Evolutionary conservation across 2,329 filamentous ascomycete genomes (phyloP).

Genomic region (Hypoxylon sp.): DNA sequence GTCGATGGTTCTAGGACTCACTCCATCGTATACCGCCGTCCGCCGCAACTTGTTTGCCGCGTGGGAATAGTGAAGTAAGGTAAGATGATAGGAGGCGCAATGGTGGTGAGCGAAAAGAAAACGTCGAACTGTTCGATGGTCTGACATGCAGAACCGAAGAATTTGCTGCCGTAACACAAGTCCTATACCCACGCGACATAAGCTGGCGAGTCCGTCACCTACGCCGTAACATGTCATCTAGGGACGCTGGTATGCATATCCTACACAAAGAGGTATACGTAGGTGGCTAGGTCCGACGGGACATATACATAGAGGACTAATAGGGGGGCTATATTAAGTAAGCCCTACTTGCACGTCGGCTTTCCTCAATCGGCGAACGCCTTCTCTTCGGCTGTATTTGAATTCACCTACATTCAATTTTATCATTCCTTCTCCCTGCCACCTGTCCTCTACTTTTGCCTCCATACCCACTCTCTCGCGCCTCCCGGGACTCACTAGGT

Average conservation of each 20-base stretch:
- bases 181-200: slow-evolving; percentile 18
- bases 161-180: slow-evolving; percentile 32
- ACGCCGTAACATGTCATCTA: neutral
- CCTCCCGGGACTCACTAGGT: neutral
- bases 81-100: slow-evolving; percentile 1
- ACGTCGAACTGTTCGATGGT: neutral
- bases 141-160: slow-evolving; percentile 23
- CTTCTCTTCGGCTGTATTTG: neutral
- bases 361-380: neutral
- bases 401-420: neutral
- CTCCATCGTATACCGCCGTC: slow-evolving; percentile 8
- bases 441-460: neutral
- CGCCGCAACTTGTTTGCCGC: neutral
- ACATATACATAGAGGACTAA: neutral
- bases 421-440: neutral
- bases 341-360: neutral
- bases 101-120: neutral
- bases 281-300: no score
- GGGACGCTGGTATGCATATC: neutral
- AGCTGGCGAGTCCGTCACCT: neutral
- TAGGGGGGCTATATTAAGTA: neutral
- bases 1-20: slow-evolving; percentile 1
- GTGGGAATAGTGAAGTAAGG: neutral
- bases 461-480: neutral
- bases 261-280: no score